Conservation (phyloP, 768 basidiomycete genomes). For the Leccinum obscurum region DNA sequence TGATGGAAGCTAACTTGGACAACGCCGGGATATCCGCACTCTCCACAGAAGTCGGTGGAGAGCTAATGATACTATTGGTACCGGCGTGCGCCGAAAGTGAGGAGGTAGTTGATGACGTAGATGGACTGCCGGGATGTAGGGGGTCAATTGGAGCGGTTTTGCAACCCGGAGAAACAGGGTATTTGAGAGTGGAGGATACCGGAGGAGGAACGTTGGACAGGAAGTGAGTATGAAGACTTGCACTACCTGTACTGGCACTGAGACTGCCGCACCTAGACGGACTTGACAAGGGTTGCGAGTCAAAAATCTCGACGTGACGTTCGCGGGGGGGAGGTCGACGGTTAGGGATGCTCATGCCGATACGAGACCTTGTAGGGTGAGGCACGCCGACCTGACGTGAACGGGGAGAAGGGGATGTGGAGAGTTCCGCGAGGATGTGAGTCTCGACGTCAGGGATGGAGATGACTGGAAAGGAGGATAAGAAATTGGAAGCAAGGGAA, state of each 20-base stretch:
- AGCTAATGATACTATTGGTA: conserved; percentile 43
- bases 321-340: conserved; percentile 47
- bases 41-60: conserved; percentile 53
- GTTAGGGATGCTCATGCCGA: conserved; percentile 61
- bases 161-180: conserved; percentile 5
- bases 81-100: conserved; percentile 43
- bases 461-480: conserved; percentile 52
- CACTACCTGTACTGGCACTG: conserved; percentile 30
- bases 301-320: conserved; percentile 77
- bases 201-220: conserved; percentile 10
- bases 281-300: conserved; percentile 77
- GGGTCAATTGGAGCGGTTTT: conserved; percentile 7
- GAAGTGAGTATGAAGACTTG: conserved; percentile 21
- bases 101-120: conserved; percentile 38
- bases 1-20: conserved; percentile 30
- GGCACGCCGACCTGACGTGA: conserved; percentile 84
- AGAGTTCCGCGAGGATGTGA: conserved; percentile 70
- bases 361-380: conserved; percentile 59
- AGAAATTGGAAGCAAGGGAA: conserved; percentile 21
- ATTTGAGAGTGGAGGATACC: conserved; percentile 12
- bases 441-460: conserved; percentile 79
- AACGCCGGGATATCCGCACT: conserved; percentile 41
- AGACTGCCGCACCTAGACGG: conserved; percentile 36
- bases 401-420: conserved; percentile 66
- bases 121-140: conserved; percentile 38